phyloP scores from a whole-genome alignment of 2,329 filamentous ascomycete genomes.

The Epichloe elymi region DNA sequence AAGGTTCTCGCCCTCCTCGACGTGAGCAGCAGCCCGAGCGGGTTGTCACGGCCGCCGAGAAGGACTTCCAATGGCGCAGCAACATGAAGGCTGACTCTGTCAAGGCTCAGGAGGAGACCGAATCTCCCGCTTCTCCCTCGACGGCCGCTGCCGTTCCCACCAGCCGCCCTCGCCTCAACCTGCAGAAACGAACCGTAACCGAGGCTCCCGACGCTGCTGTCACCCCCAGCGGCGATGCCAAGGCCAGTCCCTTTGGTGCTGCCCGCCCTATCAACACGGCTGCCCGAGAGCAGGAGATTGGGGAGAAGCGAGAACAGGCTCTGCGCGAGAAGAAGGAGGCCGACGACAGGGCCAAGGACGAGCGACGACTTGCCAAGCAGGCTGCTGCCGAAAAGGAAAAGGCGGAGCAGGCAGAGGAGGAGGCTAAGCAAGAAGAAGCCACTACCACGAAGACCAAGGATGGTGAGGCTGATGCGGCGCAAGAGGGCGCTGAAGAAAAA shows the following conservation, averaged over 20 bases:
- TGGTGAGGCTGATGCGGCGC: slow-evolving; percentile 8
- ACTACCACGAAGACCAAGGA: slow-evolving; percentile 20
- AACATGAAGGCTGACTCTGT: slow-evolving; percentile 76
- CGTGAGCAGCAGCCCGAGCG: slow-evolving; percentile 59
- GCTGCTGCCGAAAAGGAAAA: slow-evolving; percentile 36
- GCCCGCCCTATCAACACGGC: slow-evolving; percentile 91
- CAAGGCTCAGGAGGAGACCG: slow-evolving; percentile 54
- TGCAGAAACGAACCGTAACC: slow-evolving; percentile 81
- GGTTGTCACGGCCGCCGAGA: slow-evolving; percentile 73
- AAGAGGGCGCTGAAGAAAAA: slow-evolving; percentile 28
- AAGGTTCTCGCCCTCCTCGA: slow-evolving; percentile 67
- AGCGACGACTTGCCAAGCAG: slow-evolving; percentile 48
- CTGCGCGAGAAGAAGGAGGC: slow-evolving; percentile 74
- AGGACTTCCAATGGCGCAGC: slow-evolving; percentile 84
- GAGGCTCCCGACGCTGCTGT: slow-evolving; percentile 45
- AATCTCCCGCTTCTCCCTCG: slow-evolving; percentile 47
- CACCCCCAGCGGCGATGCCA: slow-evolving; percentile 49
- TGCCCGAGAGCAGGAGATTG: slow-evolving; percentile 75
- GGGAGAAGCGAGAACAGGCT: slow-evolving; percentile 68
- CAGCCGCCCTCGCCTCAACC: slow-evolving; percentile 70
- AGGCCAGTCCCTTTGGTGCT: slow-evolving; percentile 86
- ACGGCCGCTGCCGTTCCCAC: slow-evolving; percentile 34
- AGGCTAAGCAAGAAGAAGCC: slow-evolving; percentile 21
- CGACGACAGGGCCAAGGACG: slow-evolving; percentile 75
- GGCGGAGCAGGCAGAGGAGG: slow-evolving; percentile 21